Conservation (phyloP, 176 grass and related monocot species). For the Oryza meyeriana region DNA sequence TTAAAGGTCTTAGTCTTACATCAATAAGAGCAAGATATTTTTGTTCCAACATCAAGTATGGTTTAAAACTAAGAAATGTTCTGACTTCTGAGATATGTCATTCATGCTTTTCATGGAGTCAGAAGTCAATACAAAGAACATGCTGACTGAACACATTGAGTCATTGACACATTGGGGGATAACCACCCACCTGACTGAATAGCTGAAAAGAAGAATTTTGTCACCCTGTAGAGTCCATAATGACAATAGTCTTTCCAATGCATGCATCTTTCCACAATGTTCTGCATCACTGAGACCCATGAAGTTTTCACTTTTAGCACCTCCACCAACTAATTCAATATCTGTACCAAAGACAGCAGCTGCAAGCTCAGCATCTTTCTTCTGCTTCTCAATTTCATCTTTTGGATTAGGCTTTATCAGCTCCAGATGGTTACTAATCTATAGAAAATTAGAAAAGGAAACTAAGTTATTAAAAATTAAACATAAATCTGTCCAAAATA, state of each 20-base stretch:
- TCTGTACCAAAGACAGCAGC: slow-evolving; percentile 75
- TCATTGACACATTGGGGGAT: not conserved
- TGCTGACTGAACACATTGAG: not conserved
- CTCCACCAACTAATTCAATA: slow-evolving; percentile 76
- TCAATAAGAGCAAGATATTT: slow-evolving; percentile 1
- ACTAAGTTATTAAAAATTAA: slow-evolving; percentile 15
- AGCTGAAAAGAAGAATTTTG: slow-evolving; percentile 96
- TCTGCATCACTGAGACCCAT: slow-evolving; percentile 91
- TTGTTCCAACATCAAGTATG: slow-evolving; percentile 3
- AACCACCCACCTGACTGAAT: slow-evolving; percentile 77
- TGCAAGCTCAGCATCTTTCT: slow-evolving; percentile 93
- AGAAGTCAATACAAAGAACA: slow-evolving; percentile 19
- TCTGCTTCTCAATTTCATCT: slow-evolving; percentile 89
- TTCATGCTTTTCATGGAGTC: not conserved
- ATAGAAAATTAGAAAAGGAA: slow-evolving; percentile 10
- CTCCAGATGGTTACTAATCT: slow-evolving; percentile 98
- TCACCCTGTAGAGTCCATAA: slow-evolving; percentile 75
- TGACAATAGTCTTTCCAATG: slow-evolving; percentile 75
- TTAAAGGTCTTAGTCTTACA: not conserved
- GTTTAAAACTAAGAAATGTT: slow-evolving; percentile 1
- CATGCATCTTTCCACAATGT: slow-evolving; percentile 94
- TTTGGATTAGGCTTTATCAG: slow-evolving; percentile 94
- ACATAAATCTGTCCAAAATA: slow-evolving; percentile 14
- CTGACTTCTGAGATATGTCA: slow-evolving; percentile 8
- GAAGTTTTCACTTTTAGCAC: slow-evolving; percentile 80